Conservation (phyloP, 78 protist genomes). For the Bigelowiella natans region DNA sequence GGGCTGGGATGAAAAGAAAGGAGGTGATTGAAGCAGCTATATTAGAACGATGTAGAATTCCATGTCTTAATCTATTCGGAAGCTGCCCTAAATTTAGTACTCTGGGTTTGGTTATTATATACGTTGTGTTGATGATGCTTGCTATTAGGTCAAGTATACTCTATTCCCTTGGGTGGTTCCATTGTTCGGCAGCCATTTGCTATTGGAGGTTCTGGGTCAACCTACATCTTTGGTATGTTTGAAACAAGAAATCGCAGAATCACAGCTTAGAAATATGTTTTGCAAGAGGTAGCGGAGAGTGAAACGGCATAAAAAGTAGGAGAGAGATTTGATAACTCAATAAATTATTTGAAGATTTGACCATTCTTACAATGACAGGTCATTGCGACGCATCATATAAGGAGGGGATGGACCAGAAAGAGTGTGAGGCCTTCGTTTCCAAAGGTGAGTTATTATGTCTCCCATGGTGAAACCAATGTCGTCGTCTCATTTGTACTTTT, state of each 20-base stretch:
- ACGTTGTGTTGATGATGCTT: too few species aligned
- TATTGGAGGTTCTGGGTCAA: slow-evolving; percentile 23
- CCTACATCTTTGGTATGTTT: not conserved
- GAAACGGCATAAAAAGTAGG: too few species aligned
- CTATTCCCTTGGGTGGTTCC: slow-evolving; percentile 86
- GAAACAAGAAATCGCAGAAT: too few species aligned
- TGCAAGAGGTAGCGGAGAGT: too few species aligned
- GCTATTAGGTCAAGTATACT: slow-evolving; percentile 64
- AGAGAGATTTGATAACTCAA: too few species aligned
- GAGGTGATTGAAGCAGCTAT: slow-evolving; percentile 12
- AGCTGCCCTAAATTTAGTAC: too few species aligned
- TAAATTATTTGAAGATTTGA: too few species aligned
- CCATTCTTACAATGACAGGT: too few species aligned
- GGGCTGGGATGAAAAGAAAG: slow-evolving; percentile 81
- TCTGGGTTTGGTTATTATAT: too few species aligned
- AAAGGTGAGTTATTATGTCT: not conserved
- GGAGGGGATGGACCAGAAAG: slow-evolving; percentile 74
- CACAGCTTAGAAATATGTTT: too few species aligned
- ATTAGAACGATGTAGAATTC: not conserved
- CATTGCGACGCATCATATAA: slow-evolving; percentile 75
- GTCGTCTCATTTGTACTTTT: not conserved
- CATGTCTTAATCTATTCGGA: not conserved
- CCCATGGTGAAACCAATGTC: not conserved
- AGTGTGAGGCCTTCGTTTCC: slow-evolving; percentile 65
- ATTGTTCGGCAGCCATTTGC: not conserved